phyloP scores from a whole-genome alignment of 2,329 filamentous ascomycete genomes.

The Hypomyces perniciosus region DNA sequence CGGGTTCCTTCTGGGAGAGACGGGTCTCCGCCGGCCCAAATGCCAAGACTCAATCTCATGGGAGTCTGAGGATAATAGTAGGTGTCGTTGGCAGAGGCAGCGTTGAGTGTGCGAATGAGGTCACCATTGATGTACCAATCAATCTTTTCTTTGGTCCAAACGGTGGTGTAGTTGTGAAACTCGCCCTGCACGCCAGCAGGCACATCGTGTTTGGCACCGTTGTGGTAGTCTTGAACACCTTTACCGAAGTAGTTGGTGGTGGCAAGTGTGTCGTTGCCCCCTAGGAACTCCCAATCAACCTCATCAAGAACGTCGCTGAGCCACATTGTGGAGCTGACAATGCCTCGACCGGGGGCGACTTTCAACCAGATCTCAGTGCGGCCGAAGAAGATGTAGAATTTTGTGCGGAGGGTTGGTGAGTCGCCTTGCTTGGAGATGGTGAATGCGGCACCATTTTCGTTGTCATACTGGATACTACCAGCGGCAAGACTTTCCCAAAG shows the following conservation, averaged over 20 bases:
- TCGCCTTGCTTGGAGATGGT: constrained; percentile 64
- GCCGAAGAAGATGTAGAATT: constrained; percentile 84
- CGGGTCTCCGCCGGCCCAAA: constrained; percentile 59
- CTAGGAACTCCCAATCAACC: constrained; percentile 81
- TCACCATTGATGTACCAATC: constrained; percentile 66
- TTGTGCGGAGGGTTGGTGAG: constrained; percentile 70
- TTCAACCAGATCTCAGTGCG: constrained; percentile 73
- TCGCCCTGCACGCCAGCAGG: constrained; percentile 50
- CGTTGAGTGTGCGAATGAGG: constrained; percentile 57
- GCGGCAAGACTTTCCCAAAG: constrained; percentile 62
- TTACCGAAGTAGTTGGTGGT: constrained; percentile 78
- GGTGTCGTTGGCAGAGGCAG: constrained; percentile 55
- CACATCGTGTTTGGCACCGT: constrained; percentile 54
- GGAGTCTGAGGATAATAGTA: constrained; percentile 70
- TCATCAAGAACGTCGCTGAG: constrained; percentile 81
- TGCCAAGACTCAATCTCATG: constrained; percentile 62
- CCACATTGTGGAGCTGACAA: constrained; percentile 78
- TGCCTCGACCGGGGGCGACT: constrained; percentile 65
- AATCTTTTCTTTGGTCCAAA: constrained; percentile 63
- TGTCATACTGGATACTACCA: constrained; percentile 56
- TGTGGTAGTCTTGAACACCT: constrained; percentile 57
- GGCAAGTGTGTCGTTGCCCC: constrained; percentile 55
- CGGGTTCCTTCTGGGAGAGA: constrained; percentile 50
- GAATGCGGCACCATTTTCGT: constrained; percentile 62
- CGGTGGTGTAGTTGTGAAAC: constrained; percentile 70